Conservation (phyloP, 495 filamentous ascomycete species). For the Friedmanniomyces endolithicus region DNA sequence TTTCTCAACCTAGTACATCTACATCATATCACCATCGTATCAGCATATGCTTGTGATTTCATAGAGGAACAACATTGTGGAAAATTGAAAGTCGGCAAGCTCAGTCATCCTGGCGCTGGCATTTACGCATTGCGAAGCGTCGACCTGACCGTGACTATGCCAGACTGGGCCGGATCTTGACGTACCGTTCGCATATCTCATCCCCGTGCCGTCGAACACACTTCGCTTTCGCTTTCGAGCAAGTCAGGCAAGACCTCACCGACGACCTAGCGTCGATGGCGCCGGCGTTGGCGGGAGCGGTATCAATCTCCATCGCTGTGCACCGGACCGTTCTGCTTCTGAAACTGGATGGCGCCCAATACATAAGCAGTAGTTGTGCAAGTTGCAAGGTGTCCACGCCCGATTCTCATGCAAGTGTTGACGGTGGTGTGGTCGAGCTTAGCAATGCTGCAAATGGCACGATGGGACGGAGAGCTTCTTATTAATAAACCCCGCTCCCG, state of each 20-base stretch:
- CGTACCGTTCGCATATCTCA: slow-evolving; percentile 16
- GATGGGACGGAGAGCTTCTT: neutral
- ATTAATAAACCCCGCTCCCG: neutral
- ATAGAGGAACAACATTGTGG: no score
- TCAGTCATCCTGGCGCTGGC: no score
- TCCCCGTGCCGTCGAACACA: slow-evolving; percentile 5
- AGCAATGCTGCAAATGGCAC: neutral
- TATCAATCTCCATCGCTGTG: slow-evolving; percentile 7
- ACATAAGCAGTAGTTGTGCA: neutral
- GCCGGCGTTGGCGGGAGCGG: neutral
- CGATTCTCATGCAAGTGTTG: neutral
- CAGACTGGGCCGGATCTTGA: neutral
- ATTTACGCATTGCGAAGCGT: no score
- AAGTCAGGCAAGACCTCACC: slow-evolving; percentile 10
- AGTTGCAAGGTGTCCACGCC: neutral
- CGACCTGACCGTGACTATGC: no score
- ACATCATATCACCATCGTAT: neutral
- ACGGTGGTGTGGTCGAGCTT: neutral
- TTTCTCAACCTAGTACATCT: slow-evolving; percentile 17
- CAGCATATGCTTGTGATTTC: no score
- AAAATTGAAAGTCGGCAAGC: no score
- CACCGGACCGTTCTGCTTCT: neutral
- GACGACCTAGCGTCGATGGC: neutral
- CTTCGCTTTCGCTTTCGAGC: slow-evolving; percentile 20
- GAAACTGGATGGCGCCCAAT: neutral